These are phyloP conservation scores for Flaveria ramosissima DNA, from an alignment of 129 eudicot genomes.

Conservation along the genomic window DNA sequence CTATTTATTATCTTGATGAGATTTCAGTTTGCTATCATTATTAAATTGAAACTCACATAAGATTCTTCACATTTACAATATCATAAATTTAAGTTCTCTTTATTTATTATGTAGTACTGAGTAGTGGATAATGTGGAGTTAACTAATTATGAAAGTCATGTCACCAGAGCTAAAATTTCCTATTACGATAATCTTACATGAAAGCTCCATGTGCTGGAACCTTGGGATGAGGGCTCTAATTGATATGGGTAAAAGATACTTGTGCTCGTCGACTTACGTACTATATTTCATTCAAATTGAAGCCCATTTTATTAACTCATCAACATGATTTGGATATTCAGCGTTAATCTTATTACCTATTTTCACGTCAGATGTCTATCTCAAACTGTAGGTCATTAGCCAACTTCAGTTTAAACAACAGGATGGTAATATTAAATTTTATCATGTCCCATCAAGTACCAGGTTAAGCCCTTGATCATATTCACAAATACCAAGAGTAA, in stretches of 20 bases:
- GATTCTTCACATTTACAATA: too few species aligned
- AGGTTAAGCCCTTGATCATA: constrained; percentile 56
- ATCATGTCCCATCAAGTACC: constrained; percentile 64
- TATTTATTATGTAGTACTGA: too few species aligned
- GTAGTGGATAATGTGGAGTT: background rate
- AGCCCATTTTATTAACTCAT: background rate
- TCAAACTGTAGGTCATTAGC: background rate
- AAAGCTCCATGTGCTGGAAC: constrained; percentile 81
- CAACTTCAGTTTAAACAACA: constrained; percentile 15
- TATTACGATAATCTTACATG: constrained; percentile 73
- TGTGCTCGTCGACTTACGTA: constrained; percentile 41
- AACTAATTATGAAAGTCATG: constrained; percentile 18
- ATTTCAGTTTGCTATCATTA: background rate
- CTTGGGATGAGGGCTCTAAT: constrained; percentile 65
- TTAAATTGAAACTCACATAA: too few species aligned
- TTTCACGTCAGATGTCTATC: background rate
- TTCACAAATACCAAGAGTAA: background rate
- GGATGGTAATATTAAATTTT: constrained; percentile 1
- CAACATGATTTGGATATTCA: background rate
- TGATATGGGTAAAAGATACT: too few species aligned
- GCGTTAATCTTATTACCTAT: background rate
- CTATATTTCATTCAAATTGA: constrained; percentile 1
- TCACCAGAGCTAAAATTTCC: constrained; percentile 76
- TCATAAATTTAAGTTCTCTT: too few species aligned
- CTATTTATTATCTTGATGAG: background rate